A percentile compares a stretch with the other conserved stretches of the same genome.
phyloP scores from a whole-genome alignment of 805 yeast genomes.

The Ogataea kodamae region DNA sequence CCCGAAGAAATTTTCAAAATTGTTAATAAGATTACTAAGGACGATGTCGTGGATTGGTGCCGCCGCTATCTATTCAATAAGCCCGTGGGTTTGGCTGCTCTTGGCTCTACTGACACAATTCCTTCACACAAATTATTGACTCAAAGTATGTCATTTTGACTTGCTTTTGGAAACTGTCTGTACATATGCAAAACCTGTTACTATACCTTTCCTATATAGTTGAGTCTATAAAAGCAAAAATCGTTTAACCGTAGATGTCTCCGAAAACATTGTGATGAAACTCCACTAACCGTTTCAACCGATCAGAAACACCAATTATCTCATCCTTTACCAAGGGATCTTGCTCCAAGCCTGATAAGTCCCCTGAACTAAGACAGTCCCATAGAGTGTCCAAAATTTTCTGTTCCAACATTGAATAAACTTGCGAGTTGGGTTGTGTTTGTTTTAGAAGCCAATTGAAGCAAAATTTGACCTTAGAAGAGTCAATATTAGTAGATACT shows the following conservation, averaged over 20 bases:
- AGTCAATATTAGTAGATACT: conserved; percentile 26
- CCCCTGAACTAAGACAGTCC: conserved; percentile 18
- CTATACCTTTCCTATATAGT: no score
- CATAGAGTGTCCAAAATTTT: conserved; percentile 50
- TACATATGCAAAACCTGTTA: conserved; percentile 9
- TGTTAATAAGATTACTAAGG: conserved; percentile 72
- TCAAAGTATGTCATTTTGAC: conserved; percentile 27
- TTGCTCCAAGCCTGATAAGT: conserved; percentile 17
- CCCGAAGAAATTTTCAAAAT: conserved; percentile 73
- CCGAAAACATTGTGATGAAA: conserved; percentile 87
- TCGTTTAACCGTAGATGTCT: conserved; percentile 45
- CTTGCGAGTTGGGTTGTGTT: conserved; percentile 77
- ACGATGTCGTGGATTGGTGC: conserved; percentile 86
- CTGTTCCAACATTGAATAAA: conserved; percentile 72
- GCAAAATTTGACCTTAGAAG: conserved; percentile 54
- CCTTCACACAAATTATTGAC: conserved; percentile 63
- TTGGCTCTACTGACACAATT: conserved; percentile 73
- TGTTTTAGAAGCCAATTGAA: conserved; percentile 80
- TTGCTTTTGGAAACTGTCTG: conserved; percentile 1
- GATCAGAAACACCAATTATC: conserved; percentile 52
- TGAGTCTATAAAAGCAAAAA: conserved; percentile 8
- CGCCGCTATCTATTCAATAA: conserved; percentile 71
- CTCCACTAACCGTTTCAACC: conserved; percentile 62
- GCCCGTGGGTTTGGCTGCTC: conserved; percentile 87
- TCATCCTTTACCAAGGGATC: conserved; percentile 42